Conservation (phyloP, 768 basidiomycete species). For the Ephemerocybe angulata region DNA sequence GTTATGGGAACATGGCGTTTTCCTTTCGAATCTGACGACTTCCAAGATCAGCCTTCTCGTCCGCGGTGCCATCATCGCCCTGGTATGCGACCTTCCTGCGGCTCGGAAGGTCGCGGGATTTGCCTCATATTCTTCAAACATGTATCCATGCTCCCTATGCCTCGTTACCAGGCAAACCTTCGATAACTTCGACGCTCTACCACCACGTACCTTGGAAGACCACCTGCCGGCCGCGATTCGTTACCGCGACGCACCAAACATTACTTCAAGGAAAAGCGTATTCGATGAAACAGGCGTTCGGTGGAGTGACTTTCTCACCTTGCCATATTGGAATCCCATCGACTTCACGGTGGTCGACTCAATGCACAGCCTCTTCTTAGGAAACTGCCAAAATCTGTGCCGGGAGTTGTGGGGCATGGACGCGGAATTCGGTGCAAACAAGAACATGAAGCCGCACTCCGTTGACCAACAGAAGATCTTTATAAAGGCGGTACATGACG, state of each 20-base stretch:
- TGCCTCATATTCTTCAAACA: neutral
- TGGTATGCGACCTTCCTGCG: conserved; percentile 33
- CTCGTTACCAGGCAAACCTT: neutral
- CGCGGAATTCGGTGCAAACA: neutral
- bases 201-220: neutral
- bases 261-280: neutral
- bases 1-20: conserved; percentile 27
- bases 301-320: neutral
- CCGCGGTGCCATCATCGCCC: conserved; percentile 22
- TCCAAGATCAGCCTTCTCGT: conserved; percentile 20
- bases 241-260: neutral
- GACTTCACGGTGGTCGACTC: neutral
- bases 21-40: conserved; percentile 14
- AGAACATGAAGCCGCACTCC: neutral
- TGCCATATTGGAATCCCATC: neutral
- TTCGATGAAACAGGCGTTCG: neutral
- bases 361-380: too few species aligned
- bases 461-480: neutral
- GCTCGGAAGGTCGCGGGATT: conserved; percentile 25
- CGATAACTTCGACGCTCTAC: neutral
- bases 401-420: neutral
- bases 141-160: conserved; percentile 11
- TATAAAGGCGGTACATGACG: neutral
- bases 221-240: neutral
- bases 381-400: neutral